Conservation (phyloP, 345 rosid genomes). For the Dovyalis caffra region DNA sequence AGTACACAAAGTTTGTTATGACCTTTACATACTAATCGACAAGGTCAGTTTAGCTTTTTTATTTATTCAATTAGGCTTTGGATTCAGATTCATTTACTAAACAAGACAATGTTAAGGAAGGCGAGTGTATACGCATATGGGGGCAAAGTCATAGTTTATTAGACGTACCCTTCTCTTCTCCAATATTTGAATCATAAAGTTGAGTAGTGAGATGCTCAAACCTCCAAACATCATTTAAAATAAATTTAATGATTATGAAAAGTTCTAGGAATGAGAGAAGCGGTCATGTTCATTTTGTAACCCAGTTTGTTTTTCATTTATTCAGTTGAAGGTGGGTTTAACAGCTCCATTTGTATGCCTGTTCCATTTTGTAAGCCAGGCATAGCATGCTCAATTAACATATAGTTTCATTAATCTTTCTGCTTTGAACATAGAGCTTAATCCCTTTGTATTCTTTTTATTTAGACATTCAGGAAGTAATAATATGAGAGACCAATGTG, state of each 20-base stretch:
- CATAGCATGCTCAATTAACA: neutral
- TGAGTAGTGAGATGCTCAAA: neutral
- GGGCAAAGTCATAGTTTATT: too few species aligned
- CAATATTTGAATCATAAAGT: neutral
- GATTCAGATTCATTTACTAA: too few species aligned
- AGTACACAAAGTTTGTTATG: too few species aligned
- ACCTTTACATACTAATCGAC: too few species aligned
- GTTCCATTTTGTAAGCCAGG: neutral
- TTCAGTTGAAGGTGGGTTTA: neutral
- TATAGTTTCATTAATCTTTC: neutral
- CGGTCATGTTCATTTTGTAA: neutral
- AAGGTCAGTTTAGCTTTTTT: too few species aligned
- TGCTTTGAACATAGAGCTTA: neutral
- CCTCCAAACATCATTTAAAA: neutral
- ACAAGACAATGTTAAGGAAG: too few species aligned
- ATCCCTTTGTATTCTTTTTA: neutral
- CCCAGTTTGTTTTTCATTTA: neutral
- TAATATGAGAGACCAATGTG: neutral
- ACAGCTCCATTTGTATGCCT: neutral
- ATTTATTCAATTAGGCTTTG: too few species aligned
- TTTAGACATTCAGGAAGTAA: neutral
- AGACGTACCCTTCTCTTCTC: neutral
- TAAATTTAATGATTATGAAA: neutral
- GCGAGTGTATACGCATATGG: too few species aligned
- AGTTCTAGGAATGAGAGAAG: neutral